Percentiles rank a stretch among this genome's conserved stretches.
These are phyloP conservation scores for Diaporthe citriasiana DNA, from an alignment of 2,329 filamentous ascomycete species.

Conservation along the genomic window DNA sequence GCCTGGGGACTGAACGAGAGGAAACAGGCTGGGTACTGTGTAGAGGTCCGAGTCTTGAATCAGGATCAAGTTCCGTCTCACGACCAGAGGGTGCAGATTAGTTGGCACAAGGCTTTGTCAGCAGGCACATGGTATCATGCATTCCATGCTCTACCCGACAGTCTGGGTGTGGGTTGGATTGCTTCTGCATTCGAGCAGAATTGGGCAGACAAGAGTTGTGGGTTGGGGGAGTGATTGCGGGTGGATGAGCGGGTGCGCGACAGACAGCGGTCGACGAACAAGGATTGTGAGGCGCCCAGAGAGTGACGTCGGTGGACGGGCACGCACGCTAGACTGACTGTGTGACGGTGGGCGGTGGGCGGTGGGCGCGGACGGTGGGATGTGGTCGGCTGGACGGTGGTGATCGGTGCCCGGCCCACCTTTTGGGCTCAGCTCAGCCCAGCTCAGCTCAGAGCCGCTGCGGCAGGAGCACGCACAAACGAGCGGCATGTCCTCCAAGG, in stretches of 20 bases:
- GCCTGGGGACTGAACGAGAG: background rate
- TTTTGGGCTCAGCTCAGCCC: background rate
- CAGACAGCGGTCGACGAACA: background rate
- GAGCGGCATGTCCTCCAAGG: background rate
- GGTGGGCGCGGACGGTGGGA: background rate
- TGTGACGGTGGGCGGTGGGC: background rate
- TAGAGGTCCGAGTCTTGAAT: background rate
- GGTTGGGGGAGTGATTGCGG: constrained; percentile 1
- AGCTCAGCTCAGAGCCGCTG: no score
- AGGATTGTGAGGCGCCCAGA: constrained; percentile 20
- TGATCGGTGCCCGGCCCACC: constrained; percentile 2
- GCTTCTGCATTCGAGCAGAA: background rate
- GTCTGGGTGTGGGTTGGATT: background rate
- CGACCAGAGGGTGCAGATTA: background rate
- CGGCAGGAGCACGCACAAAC: no score
- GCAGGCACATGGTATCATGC: constrained; percentile 16
- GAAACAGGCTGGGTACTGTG: background rate
- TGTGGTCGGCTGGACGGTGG: background rate
- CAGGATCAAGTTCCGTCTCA: background rate
- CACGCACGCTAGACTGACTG: background rate
- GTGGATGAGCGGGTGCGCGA: background rate
- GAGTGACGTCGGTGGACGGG: constrained; percentile 25
- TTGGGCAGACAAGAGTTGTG: constrained; percentile 6
- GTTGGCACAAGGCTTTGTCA: constrained; percentile 18
- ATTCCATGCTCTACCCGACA: background rate